Evolutionary conservation across 352 stramenopile genomes (phyloP).

Genomic region (Phytophthora agathidicida): DNA sequence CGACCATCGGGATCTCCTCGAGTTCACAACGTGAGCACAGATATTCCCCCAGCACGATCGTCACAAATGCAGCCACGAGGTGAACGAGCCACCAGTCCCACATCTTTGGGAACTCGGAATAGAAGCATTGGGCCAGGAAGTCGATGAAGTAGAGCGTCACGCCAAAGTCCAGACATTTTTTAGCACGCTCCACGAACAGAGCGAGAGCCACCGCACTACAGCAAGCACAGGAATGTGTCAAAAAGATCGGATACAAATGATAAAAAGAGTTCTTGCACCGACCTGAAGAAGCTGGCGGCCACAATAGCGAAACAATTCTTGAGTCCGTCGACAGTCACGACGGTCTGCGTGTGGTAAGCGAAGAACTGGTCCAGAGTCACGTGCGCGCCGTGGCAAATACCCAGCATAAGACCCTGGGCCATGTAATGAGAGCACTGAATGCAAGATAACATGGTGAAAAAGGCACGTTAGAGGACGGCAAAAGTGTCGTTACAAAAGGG

Average conservation of each 20-base stretch:
- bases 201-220: conserved; percentile 71
- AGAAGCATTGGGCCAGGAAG: conserved; percentile 81
- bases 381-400: conserved; percentile 73
- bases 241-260: conserved; percentile 2
- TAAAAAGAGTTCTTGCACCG: background rate
- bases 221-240: conserved; percentile 7
- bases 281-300: conserved; percentile 59
- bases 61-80: conserved; percentile 64
- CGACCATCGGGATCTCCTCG: conserved; percentile 89
- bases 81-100: conserved; percentile 92
- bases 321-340: conserved; percentile 76
- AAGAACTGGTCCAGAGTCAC: conserved; percentile 87
- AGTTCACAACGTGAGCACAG: conserved; percentile 87
- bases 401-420: conserved; percentile 68
- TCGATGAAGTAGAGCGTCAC: conserved; percentile 91
- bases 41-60: conserved; percentile 88
- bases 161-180: conserved; percentile 93
- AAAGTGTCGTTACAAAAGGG: conserved; percentile 1
- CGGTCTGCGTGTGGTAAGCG: conserved; percentile 79
- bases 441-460: background rate
- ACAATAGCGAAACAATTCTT: conserved; percentile 85
- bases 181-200: conserved; percentile 88
- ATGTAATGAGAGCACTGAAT: conserved; percentile 83
- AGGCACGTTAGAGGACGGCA: background rate
- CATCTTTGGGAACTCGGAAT: conserved; percentile 84